Evolutionary conservation across 345 rosid genomes (phyloP).

Genomic region (Firmiana major): DNA sequence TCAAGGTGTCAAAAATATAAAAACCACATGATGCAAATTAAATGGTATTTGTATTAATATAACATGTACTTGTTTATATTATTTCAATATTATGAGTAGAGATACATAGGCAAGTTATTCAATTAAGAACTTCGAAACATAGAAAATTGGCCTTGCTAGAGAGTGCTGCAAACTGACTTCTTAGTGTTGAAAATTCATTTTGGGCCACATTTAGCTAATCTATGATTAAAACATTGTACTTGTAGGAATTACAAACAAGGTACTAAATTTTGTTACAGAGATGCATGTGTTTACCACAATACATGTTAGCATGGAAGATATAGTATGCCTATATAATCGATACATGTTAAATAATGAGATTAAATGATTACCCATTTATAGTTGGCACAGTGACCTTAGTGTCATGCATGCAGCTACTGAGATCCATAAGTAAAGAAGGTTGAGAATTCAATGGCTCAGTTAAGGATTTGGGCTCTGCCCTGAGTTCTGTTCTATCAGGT

Average conservation of each 20-base stretch:
- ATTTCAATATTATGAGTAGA: neutral
- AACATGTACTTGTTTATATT: neutral
- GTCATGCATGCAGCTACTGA: conserved; percentile 66
- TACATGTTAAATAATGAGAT: neutral
- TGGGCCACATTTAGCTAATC: neutral
- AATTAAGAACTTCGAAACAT: neutral
- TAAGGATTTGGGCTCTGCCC: conserved; percentile 16
- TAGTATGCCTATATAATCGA: neutral
- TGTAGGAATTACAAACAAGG: neutral
- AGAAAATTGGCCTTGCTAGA: neutral
- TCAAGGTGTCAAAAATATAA: neutral
- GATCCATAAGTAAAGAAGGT: conserved; percentile 55
- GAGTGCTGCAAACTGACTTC: neutral
- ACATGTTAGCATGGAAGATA: conserved; percentile 1
- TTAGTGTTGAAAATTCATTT: neutral
- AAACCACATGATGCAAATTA: neutral
- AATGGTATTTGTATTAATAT: neutral
- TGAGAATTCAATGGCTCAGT: conserved; percentile 34
- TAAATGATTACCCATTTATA: conserved; percentile 59
- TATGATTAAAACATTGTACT: neutral
- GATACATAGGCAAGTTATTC: neutral
- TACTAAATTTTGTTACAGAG: too few relatives aligned
- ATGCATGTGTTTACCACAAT: neutral
- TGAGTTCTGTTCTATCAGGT: conserved; percentile 16
- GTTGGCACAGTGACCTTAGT: conserved; percentile 82